phyloP scores from a whole-genome alignment of 257 asterid genomes.

The Petrea volubilis region DNA sequence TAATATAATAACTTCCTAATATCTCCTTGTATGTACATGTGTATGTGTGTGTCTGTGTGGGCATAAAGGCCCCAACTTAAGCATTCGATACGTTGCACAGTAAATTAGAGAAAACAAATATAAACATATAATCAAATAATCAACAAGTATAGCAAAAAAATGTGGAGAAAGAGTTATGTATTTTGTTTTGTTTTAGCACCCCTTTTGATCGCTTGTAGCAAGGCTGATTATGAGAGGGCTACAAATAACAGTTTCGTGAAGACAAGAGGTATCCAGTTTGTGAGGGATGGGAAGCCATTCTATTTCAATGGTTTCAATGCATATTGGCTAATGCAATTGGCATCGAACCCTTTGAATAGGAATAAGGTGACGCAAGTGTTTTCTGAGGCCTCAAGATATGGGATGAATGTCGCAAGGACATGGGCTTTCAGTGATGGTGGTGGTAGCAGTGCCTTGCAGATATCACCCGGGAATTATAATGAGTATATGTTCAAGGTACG shows the following conservation, averaged over 20 bases:
- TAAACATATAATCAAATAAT: not conserved
- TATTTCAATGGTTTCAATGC: slow-evolving; percentile 46
- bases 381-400: slow-evolving; percentile 26
- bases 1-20: too few relatives aligned
- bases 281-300: slow-evolving; percentile 28
- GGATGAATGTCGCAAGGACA: slow-evolving; percentile 39
- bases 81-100: too few relatives aligned
- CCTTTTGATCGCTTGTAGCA: not conserved
- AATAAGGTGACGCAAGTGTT: slow-evolving; percentile 27
- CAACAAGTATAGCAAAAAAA: not conserved
- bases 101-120: not conserved
- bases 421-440: slow-evolving; percentile 52
- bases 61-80: too few relatives aligned
- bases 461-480: slow-evolving; percentile 33
- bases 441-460: slow-evolving; percentile 35
- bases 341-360: slow-evolving; percentile 25
- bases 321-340: slow-evolving; percentile 42
- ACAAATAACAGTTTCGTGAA: too few relatives aligned
- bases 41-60: too few relatives aligned
- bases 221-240: too few relatives aligned
- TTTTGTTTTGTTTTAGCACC: not conserved
- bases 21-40: too few relatives aligned
- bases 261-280: slow-evolving; percentile 28
- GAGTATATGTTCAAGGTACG: slow-evolving; percentile 34
- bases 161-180: slow-evolving; percentile 1